Evolutionary conservation across 257 asterid species (phyloP).

Genomic region (Paraleonurus japonicus): DNA sequence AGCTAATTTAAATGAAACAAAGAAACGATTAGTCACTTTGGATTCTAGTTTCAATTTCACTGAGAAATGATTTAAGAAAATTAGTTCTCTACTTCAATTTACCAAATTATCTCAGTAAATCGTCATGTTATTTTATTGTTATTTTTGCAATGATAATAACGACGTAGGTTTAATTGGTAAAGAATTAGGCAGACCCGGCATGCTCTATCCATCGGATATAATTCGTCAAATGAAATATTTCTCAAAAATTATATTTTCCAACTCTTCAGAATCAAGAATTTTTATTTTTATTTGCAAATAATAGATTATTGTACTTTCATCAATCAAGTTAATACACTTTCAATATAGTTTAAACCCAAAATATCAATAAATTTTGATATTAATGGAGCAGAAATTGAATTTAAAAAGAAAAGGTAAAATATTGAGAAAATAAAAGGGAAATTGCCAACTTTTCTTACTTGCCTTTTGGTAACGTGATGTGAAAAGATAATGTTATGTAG

Average conservation of each 20-base stretch:
- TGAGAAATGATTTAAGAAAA: background rate
- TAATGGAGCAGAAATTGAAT: background rate
- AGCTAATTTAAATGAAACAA: background rate
- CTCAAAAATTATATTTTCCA: too few relatives aligned
- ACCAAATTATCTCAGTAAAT: background rate
- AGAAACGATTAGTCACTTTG: background rate
- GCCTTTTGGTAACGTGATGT: conserved; percentile 8
- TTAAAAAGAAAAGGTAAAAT: background rate
- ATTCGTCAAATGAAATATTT: background rate
- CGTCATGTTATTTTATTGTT: background rate
- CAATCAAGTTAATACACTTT: background rate
- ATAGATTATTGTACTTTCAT: background rate
- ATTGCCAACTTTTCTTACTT: background rate
- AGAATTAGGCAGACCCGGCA: background rate
- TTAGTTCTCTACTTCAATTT: background rate
- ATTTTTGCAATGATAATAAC: background rate
- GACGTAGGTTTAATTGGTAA: too few relatives aligned
- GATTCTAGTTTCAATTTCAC: background rate
- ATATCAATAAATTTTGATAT: too few relatives aligned
- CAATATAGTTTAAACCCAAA: background rate
- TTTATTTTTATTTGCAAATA: too few relatives aligned
- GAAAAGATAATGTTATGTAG: conserved; percentile 19
- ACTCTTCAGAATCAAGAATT: too few relatives aligned
- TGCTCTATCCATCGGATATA: too few relatives aligned
- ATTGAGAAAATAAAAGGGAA: background rate